These are phyloP conservation scores for Wickerhamiella sorbophila DNA, from an alignment of 805 yeast genomes.

Conservation along the genomic window DNA sequence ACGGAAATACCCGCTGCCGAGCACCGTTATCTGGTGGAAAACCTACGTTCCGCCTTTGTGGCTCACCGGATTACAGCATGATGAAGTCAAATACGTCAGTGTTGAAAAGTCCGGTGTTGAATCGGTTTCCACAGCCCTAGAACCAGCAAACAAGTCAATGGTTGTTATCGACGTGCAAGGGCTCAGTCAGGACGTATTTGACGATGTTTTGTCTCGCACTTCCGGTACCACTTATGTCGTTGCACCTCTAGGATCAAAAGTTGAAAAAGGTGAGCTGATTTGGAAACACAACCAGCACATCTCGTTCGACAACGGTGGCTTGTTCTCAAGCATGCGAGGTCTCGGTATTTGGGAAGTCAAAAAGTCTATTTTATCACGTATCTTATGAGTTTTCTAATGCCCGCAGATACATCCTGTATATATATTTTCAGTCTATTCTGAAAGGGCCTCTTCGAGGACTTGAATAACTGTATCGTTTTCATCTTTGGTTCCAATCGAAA, in stretches of 20 bases:
- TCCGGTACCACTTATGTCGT: constrained; percentile 22
- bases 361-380: background rate
- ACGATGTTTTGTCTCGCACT: constrained; percentile 14
- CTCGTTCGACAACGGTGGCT: background rate
- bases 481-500: constrained; percentile 69
- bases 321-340: background rate
- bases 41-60: constrained; percentile 90
- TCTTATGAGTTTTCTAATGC: background rate
- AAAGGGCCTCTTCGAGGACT: constrained; percentile 31
- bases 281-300: background rate
- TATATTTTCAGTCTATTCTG: background rate
- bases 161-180: constrained; percentile 40
- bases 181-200: constrained; percentile 22
- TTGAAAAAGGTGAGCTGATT: background rate
- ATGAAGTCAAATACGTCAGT: constrained; percentile 14
- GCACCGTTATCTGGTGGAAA: constrained; percentile 69
- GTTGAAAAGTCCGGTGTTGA: constrained; percentile 1
- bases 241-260: constrained; percentile 23
- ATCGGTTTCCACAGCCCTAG: background rate
- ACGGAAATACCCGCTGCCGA: constrained; percentile 17
- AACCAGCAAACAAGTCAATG: constrained; percentile 5
- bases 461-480: constrained; percentile 51
- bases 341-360: background rate
- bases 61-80: constrained; percentile 35
- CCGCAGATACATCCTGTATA: background rate